A percentile compares a stretch with the other conserved stretches of the same genome.
These are phyloP conservation scores for Hypoxylon sp. DNA, from an alignment of 2,329 filamentous ascomycete species.

Conservation along the genomic window DNA sequence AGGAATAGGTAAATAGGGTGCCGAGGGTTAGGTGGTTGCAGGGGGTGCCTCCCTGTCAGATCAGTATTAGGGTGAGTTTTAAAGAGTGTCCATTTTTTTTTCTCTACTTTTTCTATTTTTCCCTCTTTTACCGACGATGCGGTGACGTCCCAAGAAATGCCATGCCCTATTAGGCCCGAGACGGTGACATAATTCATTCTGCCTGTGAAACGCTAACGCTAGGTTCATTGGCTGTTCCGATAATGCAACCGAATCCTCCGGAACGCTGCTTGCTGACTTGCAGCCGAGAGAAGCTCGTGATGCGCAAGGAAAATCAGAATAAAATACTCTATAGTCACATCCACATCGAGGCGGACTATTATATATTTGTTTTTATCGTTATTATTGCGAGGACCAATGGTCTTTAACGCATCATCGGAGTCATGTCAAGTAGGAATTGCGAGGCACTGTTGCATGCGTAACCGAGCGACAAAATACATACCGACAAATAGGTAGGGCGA, in stretches of 20 bases:
- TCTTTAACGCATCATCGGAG: not conserved
- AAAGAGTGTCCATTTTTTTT: not conserved
- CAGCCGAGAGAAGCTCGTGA: conserved; percentile 34
- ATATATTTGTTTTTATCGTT: not conserved
- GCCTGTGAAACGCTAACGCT: conserved; percentile 33
- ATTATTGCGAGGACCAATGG: too few species aligned
- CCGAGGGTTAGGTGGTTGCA: conserved; percentile 1
- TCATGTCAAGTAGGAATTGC: not conserved
- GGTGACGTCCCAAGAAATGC: conserved; percentile 39
- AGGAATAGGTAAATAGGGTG: conserved; percentile 16
- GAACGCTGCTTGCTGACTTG: conserved; percentile 39
- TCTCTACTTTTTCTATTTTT: conserved; percentile 7
- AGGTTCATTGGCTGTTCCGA: conserved; percentile 38
- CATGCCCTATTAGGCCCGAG: conserved; percentile 38
- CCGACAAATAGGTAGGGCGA: not conserved
- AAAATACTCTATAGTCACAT: conserved; percentile 4
- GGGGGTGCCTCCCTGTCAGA: conserved; percentile 17
- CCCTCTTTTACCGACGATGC: conserved; percentile 39
- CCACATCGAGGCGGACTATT: not conserved
- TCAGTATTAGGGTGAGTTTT: conserved; percentile 3
- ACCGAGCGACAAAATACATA: not conserved
- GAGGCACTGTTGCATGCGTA: not conserved
- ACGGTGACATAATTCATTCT: conserved; percentile 42
- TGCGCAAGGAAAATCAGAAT: conserved; percentile 10
- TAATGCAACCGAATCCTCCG: conserved; percentile 41